Conservation (phyloP, 768 basidiomycete genomes). For the Lactarius hengduanensis region DNA sequence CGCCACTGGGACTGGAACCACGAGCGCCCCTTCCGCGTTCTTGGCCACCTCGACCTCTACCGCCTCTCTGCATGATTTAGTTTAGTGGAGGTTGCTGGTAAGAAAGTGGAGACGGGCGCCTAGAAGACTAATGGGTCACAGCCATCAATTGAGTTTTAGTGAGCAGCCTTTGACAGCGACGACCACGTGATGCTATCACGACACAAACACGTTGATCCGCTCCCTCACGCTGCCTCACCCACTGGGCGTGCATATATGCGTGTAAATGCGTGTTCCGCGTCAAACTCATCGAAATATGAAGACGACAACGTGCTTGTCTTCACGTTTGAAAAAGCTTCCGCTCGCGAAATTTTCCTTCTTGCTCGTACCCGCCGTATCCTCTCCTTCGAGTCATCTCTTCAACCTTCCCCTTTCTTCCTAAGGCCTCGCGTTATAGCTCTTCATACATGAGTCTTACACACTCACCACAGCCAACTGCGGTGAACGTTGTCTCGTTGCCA, state of each 20-base stretch:
- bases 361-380: not conserved
- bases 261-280: conserved; percentile 1
- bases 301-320: conserved; percentile 8
- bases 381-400: not conserved
- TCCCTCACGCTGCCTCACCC: not conserved
- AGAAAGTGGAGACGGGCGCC: not conserved
- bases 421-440: conserved; percentile 12
- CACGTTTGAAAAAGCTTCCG: not conserved
- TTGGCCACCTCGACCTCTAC: conserved; percentile 30
- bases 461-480: conserved; percentile 11
- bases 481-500: conserved; percentile 20
- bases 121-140: not conserved
- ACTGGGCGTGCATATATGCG: conserved; percentile 1
- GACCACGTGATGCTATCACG: too few relatives aligned
- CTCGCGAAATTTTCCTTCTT: not conserved
- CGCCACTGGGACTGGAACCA: conserved; percentile 19
- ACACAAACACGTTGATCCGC: not conserved
- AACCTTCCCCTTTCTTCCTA: not conserved
- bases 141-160: not conserved
- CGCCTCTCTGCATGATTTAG: conserved; percentile 30
- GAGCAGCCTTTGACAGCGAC: too few relatives aligned
- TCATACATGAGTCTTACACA: conserved; percentile 20
- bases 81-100: not conserved
- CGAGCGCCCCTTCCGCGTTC: conserved; percentile 30
- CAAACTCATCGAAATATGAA: not conserved